A percentile compares a stretch with the other conserved stretches of the same genome.
Evolutionary conservation across 345 rosid species (phyloP).

Genomic region (Citrus mangshanensis): DNA sequence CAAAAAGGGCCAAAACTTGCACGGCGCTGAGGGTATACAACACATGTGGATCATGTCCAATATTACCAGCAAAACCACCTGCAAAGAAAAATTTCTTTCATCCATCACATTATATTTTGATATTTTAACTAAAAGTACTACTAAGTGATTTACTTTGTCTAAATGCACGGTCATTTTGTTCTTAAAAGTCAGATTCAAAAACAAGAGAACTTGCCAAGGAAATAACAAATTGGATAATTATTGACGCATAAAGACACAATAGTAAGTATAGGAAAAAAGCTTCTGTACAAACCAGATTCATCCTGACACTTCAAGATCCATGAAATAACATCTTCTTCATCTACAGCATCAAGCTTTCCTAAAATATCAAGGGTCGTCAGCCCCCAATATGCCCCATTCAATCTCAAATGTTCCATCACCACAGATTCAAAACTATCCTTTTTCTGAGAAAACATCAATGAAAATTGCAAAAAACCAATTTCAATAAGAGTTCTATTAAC

Average conservation of each 20-base stretch:
- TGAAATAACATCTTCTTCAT: slow-evolving; percentile 48
- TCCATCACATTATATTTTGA: background rate
- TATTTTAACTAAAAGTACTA: background rate
- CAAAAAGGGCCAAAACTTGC: slow-evolving; percentile 71
- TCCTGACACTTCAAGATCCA: slow-evolving; percentile 87
- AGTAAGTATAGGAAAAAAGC: background rate
- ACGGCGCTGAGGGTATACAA: slow-evolving; percentile 83
- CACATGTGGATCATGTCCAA: slow-evolving; percentile 87
- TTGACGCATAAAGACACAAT: background rate
- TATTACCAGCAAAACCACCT: slow-evolving; percentile 95
- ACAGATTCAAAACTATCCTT: slow-evolving; percentile 84
- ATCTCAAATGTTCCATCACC: slow-evolving; percentile 87
- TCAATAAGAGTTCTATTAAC: background rate
- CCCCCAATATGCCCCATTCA: slow-evolving; percentile 96
- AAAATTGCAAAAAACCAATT: background rate
- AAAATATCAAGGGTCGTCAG: slow-evolving; percentile 69
- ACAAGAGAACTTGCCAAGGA: background rate
- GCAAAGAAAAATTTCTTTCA: slow-evolving; percentile 13
- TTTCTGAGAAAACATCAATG: slow-evolving; percentile 34
- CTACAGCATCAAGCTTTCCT: slow-evolving; percentile 60
- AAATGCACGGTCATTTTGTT: background rate
- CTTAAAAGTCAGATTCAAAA: background rate
- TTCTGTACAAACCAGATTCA: slow-evolving; percentile 55
- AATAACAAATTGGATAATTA: background rate
- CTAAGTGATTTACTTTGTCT: background rate